Evolutionary conservation across 495 filamentous ascomycete species (phyloP).

Genomic region (Neurospora pannonica): DNA sequence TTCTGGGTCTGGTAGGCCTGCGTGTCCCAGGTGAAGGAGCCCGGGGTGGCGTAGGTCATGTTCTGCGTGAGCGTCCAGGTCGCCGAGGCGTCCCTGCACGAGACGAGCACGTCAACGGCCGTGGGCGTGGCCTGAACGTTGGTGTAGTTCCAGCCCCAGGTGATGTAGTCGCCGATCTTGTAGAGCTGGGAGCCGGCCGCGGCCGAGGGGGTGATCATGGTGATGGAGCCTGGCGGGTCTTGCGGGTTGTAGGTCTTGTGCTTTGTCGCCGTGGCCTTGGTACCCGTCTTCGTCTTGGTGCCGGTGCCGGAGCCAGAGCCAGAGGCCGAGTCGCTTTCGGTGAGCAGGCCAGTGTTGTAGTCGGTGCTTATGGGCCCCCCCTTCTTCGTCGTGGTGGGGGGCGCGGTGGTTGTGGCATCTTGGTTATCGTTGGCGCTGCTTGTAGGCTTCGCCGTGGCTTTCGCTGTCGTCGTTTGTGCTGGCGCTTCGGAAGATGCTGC

Average conservation of each 20-base stretch:
- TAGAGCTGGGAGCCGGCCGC: constrained; percentile 60
- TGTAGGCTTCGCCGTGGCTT: background rate
- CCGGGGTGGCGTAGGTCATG: constrained; percentile 39
- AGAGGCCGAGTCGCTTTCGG: constrained; percentile 2
- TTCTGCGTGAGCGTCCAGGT: constrained; percentile 45
- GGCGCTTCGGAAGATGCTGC: constrained; percentile 10
- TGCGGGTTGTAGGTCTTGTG: constrained; percentile 49
- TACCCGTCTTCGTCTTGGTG: constrained; percentile 13
- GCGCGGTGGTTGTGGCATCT: constrained; percentile 1
- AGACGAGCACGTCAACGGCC: constrained; percentile 72
- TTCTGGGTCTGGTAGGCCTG: constrained; percentile 52
- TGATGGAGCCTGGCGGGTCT: constrained; percentile 60
- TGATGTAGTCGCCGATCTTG: constrained; percentile 79
- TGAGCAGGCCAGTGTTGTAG: constrained; percentile 22
- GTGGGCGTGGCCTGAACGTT: constrained; percentile 67
- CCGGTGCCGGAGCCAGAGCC: constrained; percentile 11
- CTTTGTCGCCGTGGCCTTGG: constrained; percentile 28
- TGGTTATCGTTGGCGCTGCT: background rate
- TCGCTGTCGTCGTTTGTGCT: background rate
- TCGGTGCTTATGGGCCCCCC: background rate
- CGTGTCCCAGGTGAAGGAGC: constrained; percentile 67
- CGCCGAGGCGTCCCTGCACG: constrained; percentile 46
- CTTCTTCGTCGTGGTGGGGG: constrained; percentile 3
- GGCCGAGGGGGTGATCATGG: constrained; percentile 67
- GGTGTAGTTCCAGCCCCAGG: constrained; percentile 94